Base-by-base conservation (phyloP, 2,329 filamentous ascomycete species). In the Trichoderma aggressivum region DNA sequence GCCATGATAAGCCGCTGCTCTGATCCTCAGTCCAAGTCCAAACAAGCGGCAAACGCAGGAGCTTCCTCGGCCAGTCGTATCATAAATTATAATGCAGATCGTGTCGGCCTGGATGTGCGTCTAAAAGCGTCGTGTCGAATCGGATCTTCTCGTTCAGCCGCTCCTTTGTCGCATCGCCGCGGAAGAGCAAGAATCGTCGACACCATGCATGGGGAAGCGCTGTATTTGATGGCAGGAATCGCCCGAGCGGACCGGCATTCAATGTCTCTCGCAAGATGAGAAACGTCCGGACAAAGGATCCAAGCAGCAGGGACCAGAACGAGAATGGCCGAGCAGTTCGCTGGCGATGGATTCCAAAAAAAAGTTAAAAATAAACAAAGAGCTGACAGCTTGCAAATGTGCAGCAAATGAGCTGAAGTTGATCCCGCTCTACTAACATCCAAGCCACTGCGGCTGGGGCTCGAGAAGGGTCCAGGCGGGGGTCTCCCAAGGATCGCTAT, bases 1-100 rank as follows among this genome's bases (percentile, higher is more conserved):
- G 76, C 68, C 78, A 70, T 72, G 30, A 60, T 72, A 34, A 32
- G 28, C 28, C 55, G 65, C 28, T 68, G 43, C 56, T 26, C 63
- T 32, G 24, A 18, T 56, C 24, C 63, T 70, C 47, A 55, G 61
- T 70, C 28, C 26, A 50, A 55, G 61, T 70, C 28, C 26, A 50
- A 53, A 43, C 30, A 11, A 28, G n/a, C 59, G 16, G 53, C 21
- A 12, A 16, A 28, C 32, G 28, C 28, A 60, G n/a, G 24, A 47
- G 28, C 21, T 8, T 3, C 21, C 47, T 60, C 39, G 14, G 14
- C 55, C 34, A 68, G 36, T 10, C 12, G 39, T 61, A 59, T 21
- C 66, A 69, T 61, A 21, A 16, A 43, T 4, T 39, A 16, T 21
- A n/a, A 24, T 11, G 12, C 36, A 47, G 18, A 8, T 10, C 18